Evolutionary conservation across 2,329 filamentous ascomycete species (phyloP), one percentile per base, ranked within the genome.

Genomic region (Macrophomina phaseolina): DNA sequence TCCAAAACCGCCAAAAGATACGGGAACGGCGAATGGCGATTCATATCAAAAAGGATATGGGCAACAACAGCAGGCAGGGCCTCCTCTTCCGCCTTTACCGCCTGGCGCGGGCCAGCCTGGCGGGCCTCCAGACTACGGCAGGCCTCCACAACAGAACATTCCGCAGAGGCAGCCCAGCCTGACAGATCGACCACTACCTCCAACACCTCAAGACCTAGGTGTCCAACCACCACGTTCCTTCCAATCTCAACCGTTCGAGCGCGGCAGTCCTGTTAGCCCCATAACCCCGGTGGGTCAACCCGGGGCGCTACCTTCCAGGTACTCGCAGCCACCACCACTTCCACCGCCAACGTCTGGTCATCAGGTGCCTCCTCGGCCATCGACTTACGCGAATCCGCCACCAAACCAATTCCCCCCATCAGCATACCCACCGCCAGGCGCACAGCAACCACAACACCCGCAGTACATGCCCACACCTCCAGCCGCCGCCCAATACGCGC

Each of bases 1-100:
- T 16, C 82, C 82, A 36, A 79, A 82, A 67, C 81, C 89, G 0
- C 88, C 76, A 2, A 78, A 79, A 55, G 48, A 63, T 32, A 30
- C 58, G 5, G 49, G 49, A 9, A 5, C 3, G 8, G 11, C 34
- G 9, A 66, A 66, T 42, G 64, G 64, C 6, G 40, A 40, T 6
- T 18, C 64, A 32, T 32, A 58, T 67, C 28, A 56, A 69, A 75
- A 68, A 18, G 60, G 48, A 60, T 69, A 69, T 66, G 66, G 67
- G 30, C 70, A 71, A 8, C 74, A 72, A 38, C 68, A 72, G 28
- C 71, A 71, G 53, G 71, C 69, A 5, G 71, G 45, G 8, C 60
- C 56, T n/a, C 66, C 18, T 48, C 68, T 81, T 71, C 76, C 77
- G 69, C 73, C 73, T 55, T 63, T 74, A 68, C 67, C 76, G 72